phyloP scores from a whole-genome alignment of 169 alveolate species.

The Plasmodium fragile region DNA sequence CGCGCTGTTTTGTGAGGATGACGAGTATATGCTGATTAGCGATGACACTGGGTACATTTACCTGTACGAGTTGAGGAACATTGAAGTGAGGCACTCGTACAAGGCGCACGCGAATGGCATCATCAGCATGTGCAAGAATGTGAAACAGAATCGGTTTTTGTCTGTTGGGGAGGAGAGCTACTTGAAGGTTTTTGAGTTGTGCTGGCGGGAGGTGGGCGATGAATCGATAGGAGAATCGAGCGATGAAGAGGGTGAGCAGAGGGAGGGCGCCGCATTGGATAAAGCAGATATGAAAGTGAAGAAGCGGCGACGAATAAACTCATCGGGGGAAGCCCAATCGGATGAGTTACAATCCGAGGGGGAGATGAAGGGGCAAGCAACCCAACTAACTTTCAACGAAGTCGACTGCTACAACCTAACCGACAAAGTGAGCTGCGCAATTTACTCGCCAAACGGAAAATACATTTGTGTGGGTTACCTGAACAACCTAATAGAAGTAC shows the following conservation, averaged over 20 bases:
- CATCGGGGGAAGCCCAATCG: neutral
- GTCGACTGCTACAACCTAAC: conserved; percentile 26
- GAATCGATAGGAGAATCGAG: neutral
- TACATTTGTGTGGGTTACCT: conserved; percentile 85
- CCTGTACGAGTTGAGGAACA: conserved; percentile 78
- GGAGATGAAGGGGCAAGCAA: neutral
- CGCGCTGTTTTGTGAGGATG: conserved; percentile 77
- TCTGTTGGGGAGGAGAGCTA: conserved; percentile 85
- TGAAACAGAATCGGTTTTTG: conserved; percentile 75
- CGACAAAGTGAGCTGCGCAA: conserved; percentile 79
- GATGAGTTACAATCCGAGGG: neutral
- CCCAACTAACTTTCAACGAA: conserved; percentile 49
- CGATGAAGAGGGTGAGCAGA: neutral
- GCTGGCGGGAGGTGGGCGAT: neutral
- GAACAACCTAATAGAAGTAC: conserved; percentile 86
- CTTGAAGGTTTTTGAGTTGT: conserved; percentile 78
- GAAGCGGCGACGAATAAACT: neutral
- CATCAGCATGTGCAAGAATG: conserved; percentile 59
- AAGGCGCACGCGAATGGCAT: conserved; percentile 79
- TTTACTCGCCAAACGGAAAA: conserved; percentile 82
- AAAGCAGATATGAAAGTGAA: neutral
- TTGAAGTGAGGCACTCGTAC: conserved; percentile 69
- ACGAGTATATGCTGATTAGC: conserved; percentile 77
- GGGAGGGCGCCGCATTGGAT: neutral
- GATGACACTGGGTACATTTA: conserved; percentile 77